Evolutionary conservation across 768 basidiomycete genomes (phyloP), one percentile per base, ranked within the genome.

Genomic region (Agrocybe pediades): DNA sequence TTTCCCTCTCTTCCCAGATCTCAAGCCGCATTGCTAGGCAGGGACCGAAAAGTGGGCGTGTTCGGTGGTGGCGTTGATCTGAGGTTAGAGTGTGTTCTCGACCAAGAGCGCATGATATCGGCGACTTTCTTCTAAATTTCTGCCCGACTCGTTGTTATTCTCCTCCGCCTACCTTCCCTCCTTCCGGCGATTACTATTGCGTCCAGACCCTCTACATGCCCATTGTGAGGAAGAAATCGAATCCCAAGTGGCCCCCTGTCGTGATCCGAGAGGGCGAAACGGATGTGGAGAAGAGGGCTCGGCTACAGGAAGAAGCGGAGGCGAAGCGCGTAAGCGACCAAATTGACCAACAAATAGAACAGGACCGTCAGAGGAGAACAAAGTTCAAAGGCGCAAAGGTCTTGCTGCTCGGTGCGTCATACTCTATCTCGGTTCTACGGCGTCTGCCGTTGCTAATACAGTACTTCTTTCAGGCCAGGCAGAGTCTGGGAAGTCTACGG

Each of bases 401-500:
- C 15, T 70, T 87, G 20, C 70, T 87, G 39, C 73, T 86, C 33
- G 86, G 85, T 85, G 41, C 44, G 80, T 62, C 41, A 17, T 40
- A 17, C 19, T 33, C 4, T 29, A 42, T 42, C n/a, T n/a, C n/a
- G n/a, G n/a, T n/a, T n/a, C 30, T 41, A 17, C 19, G 13, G 5
- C 3, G 4, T n/a, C 33, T 36, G 3, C 25, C 19, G 11, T 25
- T 8, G 19, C 30, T 17, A 11, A 15, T 16, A 15, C n/a, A 27
- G 42, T 50, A 44, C 25, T 26, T 20, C 25, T 23, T 42, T 25
- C 54, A 86, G 84, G 85, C 44, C 86, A 86, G 65, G 81, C 85
- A 26, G 85, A 86, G 69, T 83, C 84, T 6, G 86, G 86, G 25
- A 87, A 87, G 64, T 85, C 84, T 0, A 86, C 86, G 0, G 74